phyloP scores from a whole-genome alignment of 1,139 yeast species.

The Yamadazyma dushanensis region DNA sequence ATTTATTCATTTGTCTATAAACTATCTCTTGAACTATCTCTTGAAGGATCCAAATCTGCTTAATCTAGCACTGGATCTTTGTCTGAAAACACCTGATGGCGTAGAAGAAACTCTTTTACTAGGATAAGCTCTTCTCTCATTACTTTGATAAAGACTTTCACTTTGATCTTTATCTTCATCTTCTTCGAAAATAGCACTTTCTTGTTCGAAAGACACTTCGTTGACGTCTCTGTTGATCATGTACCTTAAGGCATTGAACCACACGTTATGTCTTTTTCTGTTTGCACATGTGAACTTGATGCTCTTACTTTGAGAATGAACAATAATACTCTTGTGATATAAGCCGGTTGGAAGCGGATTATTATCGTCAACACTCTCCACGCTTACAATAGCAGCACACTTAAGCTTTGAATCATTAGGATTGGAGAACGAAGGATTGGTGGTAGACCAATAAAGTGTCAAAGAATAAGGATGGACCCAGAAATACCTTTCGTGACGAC shows the following conservation, averaged over 20 bases:
- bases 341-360: slow-evolving; percentile 91
- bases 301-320: slow-evolving; percentile 61
- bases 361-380: slow-evolving; percentile 78
- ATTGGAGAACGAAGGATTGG: slow-evolving; percentile 75
- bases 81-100: slow-evolving; percentile 18
- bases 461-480: slow-evolving; percentile 96
- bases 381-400: slow-evolving; percentile 79
- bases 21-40: slow-evolving; percentile 10
- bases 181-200: slow-evolving; percentile 21
- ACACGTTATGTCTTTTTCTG: slow-evolving; percentile 83
- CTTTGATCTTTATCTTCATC: slow-evolving; percentile 16
- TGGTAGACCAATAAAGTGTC: slow-evolving; percentile 86
- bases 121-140: slow-evolving; percentile 34
- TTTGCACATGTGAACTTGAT: slow-evolving; percentile 86
- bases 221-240: slow-evolving; percentile 69
- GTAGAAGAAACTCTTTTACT: slow-evolving; percentile 28
- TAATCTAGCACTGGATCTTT: slow-evolving; percentile 21
- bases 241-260: slow-evolving; percentile 85
- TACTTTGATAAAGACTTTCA: slow-evolving; percentile 12
- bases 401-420: slow-evolving; percentile 66
- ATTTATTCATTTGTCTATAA: no score
- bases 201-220: slow-evolving; percentile 51
- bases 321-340: slow-evolving; percentile 79
- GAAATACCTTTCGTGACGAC: slow-evolving; percentile 87
- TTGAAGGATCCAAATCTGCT: slow-evolving; percentile 25